These are phyloP conservation scores for Solanum gandarillasii DNA, from an alignment of 257 asterid species.

Conservation along the genomic window DNA sequence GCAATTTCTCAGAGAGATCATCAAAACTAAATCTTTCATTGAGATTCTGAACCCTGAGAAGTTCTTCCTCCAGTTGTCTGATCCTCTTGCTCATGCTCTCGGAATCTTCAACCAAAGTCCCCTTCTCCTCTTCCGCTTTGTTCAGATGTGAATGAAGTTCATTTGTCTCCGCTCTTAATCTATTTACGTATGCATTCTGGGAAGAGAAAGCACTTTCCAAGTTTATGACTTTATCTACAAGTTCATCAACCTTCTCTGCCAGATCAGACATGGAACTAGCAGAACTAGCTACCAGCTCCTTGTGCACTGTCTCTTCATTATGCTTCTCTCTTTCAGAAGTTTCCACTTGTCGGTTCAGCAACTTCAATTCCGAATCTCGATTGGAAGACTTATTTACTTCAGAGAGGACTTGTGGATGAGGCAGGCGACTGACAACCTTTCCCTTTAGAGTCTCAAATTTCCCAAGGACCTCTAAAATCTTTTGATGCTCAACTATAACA, in stretches of 20 bases:
- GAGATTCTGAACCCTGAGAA: slow-evolving; percentile 19
- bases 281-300: slow-evolving; percentile 8
- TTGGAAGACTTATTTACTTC: slow-evolving; percentile 1
- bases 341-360: slow-evolving; percentile 7
- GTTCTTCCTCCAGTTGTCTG: slow-evolving; percentile 26
- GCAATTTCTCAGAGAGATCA: slow-evolving; percentile 12
- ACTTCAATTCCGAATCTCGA: neutral
- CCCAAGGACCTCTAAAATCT: slow-evolving; percentile 17
- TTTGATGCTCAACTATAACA: slow-evolving; percentile 16
- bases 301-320: slow-evolving; percentile 6
- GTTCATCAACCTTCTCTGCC: slow-evolving; percentile 35
- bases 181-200: slow-evolving; percentile 26
- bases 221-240: slow-evolving; percentile 27
- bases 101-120: slow-evolving; percentile 12
- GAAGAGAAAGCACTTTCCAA: slow-evolving; percentile 20
- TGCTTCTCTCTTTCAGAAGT: neutral
- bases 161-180: slow-evolving; percentile 25
- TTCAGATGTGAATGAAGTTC: slow-evolving; percentile 19
- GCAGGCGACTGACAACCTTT: slow-evolving; percentile 3
- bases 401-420: neutral
- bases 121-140: slow-evolving; percentile 19
- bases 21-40: slow-evolving; percentile 12
- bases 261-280: slow-evolving; percentile 18
- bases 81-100: slow-evolving; percentile 19
- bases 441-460: slow-evolving; percentile 18